These are phyloP conservation scores for Orychophragmus violaceus DNA, from an alignment of 345 rosid genomes.

Conservation along the genomic window DNA sequence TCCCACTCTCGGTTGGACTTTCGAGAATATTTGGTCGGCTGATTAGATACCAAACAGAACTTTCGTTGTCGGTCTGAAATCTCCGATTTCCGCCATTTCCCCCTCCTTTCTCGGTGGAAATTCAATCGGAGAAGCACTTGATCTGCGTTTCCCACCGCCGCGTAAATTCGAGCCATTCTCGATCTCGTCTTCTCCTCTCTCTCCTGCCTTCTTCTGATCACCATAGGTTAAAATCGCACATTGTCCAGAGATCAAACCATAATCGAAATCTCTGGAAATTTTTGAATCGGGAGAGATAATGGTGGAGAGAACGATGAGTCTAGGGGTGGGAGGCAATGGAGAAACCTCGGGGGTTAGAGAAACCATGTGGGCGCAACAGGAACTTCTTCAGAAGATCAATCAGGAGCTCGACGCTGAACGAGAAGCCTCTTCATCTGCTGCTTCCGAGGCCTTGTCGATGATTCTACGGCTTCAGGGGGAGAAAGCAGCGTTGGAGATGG, in stretches of 20 bases:
- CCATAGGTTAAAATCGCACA: background rate
- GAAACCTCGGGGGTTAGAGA: slow-evolving; percentile 44
- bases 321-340: slow-evolving; percentile 32
- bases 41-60: background rate
- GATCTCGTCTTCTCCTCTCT: background rate
- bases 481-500: slow-evolving; percentile 71
- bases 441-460: slow-evolving; percentile 83
- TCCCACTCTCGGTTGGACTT: background rate
- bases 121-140: slow-evolving; percentile 10
- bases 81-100: slow-evolving; percentile 1
- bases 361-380: slow-evolving; percentile 64
- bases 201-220: background rate
- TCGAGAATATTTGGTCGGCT: background rate
- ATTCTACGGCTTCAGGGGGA: slow-evolving; percentile 82
- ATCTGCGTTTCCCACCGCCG: background rate
- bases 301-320: slow-evolving; percentile 38
- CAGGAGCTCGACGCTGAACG: slow-evolving; percentile 75
- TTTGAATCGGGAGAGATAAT: slow-evolving; percentile 11
- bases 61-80: slow-evolving; percentile 7
- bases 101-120: background rate
- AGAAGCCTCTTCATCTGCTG: slow-evolving; percentile 70
- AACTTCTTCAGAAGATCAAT: slow-evolving; percentile 65
- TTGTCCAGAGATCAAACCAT: background rate
- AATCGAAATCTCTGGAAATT: background rate
- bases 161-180: background rate